Percentiles rank a stretch among this genome's conserved stretches.
phyloP scores from a whole-genome alignment of 345 rosid genomes.

The Moricandia arvensis region DNA sequence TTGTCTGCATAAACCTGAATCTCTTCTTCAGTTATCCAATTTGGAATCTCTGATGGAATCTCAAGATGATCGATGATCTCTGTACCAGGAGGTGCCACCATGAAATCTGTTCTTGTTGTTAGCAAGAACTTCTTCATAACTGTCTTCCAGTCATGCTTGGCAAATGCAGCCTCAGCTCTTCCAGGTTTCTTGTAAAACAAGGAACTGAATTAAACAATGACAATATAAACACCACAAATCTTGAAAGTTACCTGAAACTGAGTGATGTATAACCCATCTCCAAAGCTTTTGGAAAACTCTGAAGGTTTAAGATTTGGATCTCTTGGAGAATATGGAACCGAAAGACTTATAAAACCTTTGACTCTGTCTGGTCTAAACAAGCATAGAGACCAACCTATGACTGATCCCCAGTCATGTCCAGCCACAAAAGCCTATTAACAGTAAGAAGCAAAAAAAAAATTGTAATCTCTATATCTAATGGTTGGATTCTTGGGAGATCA shows the following conservation, averaged over 20 bases:
- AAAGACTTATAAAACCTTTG: conserved; percentile 49
- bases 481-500: not conserved
- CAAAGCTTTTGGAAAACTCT: conserved; percentile 34
- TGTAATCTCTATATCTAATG: too few relatives aligned
- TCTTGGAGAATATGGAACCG: conserved; percentile 47
- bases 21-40: conserved; percentile 70
- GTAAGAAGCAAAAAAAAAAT: too few relatives aligned
- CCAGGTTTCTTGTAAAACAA: conserved; percentile 52
- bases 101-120: conserved; percentile 43
- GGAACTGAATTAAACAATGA: not conserved
- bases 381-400: conserved; percentile 50
- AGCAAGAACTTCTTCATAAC: conserved; percentile 70
- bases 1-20: conserved; percentile 60
- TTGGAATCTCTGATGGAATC: conserved; percentile 52
- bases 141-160: conserved; percentile 54
- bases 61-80: conserved; percentile 62
- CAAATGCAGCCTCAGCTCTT: conserved; percentile 70
- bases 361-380: conserved; percentile 57
- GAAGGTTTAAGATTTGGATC: conserved; percentile 41
- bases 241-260: conserved; percentile 76
- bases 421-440: conserved; percentile 54
- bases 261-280: conserved; percentile 56
- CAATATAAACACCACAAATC: too few relatives aligned
- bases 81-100: conserved; percentile 60
- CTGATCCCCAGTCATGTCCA: conserved; percentile 78